Base-by-base conservation (phyloP, 208 protist species). In the Phytomonas sp. region DNA sequence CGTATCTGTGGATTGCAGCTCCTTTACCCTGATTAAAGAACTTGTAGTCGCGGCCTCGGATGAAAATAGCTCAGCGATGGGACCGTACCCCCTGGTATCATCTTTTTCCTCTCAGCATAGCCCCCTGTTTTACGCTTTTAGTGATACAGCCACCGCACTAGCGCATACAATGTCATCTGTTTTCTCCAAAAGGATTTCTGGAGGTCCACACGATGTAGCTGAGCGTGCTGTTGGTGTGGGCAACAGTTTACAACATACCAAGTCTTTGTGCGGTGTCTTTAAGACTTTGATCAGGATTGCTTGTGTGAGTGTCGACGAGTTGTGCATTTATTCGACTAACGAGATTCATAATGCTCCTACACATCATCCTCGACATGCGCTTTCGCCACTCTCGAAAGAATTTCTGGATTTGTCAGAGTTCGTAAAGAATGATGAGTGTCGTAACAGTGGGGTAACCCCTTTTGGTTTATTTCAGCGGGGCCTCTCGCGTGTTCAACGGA, bases 241-340 rank as follows among this genome's bases (percentile, higher is more conserved):
- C 36, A 31, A 59, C 56, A 60, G 29, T 40, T 34, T 51, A 34
- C 11, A 17, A 43, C 29, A 72, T 51, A 56, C 15, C 46, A 28
- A 72, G 67, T 59, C 13, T 72, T 4, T 73, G 29, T 31, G 70
- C 28, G 62, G 69, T 40, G 36, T 56, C 8, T 67, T 72, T 28
- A 68, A 74, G 9, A 75, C 78, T 65, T 73, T 67, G 46, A 72
- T 94, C 23, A 81, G 73, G 6, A 86, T 85, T 31, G 83, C 91
- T 5, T 92, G 82, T 64, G 85, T 92, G 33, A 82, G 80, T 62
- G 73, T 91, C 31, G 85, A 95, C 67, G 87, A 91, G 61, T 66
- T 95, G 23, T 84, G 79, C 66, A 69, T 95, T 37, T 87, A 89
- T 68, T 88, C 81, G 0, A 71, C 91, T 20, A 85, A 82, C 37